These are phyloP conservation scores for Leccinum pachyderme DNA, from an alignment of 1,284 basidiomycete genomes.

Conservation along the genomic window DNA sequence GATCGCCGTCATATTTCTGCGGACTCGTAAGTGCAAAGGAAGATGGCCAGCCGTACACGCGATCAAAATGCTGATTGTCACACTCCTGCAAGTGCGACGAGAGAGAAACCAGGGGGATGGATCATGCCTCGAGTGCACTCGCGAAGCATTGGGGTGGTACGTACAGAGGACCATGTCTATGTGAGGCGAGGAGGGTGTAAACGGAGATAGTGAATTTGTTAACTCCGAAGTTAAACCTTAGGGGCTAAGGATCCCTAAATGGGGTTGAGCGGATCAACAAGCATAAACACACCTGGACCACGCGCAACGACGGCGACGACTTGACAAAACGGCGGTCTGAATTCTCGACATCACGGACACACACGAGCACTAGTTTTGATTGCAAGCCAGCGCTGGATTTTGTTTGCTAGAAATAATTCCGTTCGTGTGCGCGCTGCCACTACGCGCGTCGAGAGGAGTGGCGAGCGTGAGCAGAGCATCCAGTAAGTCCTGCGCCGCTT, in stretches of 20 bases:
- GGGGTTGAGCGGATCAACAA: slow-evolving; percentile 14
- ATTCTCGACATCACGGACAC: background rate
- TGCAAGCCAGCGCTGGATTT: background rate
- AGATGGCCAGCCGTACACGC: slow-evolving; percentile 26
- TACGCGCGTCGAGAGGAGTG: background rate
- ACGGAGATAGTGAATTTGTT: background rate
- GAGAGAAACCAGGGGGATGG: slow-evolving; percentile 4
- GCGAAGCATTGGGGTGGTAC: slow-evolving; percentile 18
- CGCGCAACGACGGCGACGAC: slow-evolving; percentile 18
- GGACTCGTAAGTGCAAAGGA: slow-evolving; percentile 23
- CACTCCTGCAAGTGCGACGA: slow-evolving; percentile 13
- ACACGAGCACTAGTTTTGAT: background rate
- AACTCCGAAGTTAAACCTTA: too few relatives aligned
- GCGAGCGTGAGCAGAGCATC: background rate
- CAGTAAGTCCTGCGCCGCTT: slow-evolving; percentile 3
- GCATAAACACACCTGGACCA: slow-evolving; percentile 16
- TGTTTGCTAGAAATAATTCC: background rate
- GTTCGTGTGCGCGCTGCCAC: background rate
- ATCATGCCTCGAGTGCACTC: slow-evolving; percentile 13
- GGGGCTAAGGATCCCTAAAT: slow-evolving; percentile 1
- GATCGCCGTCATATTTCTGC: background rate
- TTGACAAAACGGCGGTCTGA: background rate
- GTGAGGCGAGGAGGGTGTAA: background rate
- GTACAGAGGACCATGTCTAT: slow-evolving; percentile 21
- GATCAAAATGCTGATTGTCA: slow-evolving; percentile 18